These are phyloP conservation scores for Priceomyces medius DNA, from an alignment of 805 yeast species.

Conservation along the genomic window DNA sequence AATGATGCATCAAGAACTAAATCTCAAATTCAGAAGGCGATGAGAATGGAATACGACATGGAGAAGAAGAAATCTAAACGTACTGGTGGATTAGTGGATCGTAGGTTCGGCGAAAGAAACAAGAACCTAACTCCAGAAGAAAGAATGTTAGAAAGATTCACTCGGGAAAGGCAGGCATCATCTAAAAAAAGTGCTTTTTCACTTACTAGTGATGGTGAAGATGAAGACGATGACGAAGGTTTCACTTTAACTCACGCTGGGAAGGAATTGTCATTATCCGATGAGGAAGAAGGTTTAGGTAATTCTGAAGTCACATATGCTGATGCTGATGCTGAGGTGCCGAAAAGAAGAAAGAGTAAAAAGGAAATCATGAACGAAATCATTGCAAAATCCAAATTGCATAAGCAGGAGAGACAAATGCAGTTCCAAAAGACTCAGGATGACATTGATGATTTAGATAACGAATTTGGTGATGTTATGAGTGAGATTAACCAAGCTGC, in stretches of 20 bases:
- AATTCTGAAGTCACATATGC: slow-evolving; percentile 28
- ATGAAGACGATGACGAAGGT: slow-evolving; percentile 44
- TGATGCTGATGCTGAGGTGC: slow-evolving; percentile 40
- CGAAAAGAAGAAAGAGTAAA: slow-evolving; percentile 68
- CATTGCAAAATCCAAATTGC: slow-evolving; percentile 76
- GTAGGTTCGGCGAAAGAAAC: slow-evolving; percentile 90
- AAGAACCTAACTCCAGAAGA: slow-evolving; percentile 74
- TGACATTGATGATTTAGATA: slow-evolving; percentile 66
- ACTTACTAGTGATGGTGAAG: slow-evolving; percentile 74
- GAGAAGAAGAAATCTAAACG: slow-evolving; percentile 63
- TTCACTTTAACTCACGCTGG: slow-evolving; percentile 77
- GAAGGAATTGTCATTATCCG: slow-evolving; percentile 59
- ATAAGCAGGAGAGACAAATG: slow-evolving; percentile 73
- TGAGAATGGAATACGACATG: slow-evolving; percentile 63
- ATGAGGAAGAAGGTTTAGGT: slow-evolving; percentile 33
- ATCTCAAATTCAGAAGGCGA: slow-evolving; percentile 36
- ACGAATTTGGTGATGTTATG: slow-evolving; percentile 70
- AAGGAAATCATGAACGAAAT: slow-evolving; percentile 85
- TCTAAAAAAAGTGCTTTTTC: slow-evolving; percentile 52
- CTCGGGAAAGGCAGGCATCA: slow-evolving; percentile 75
- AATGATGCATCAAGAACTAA: slow-evolving; percentile 33
- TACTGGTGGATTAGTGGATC: slow-evolving; percentile 77
- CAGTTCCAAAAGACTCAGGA: slow-evolving; percentile 59
- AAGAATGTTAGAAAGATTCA: slow-evolving; percentile 91
- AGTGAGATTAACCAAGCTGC: slow-evolving; percentile 40